phyloP scores from a whole-genome alignment of 2,329 filamentous ascomycete species.

The Chaetoscypha palmicola region DNA sequence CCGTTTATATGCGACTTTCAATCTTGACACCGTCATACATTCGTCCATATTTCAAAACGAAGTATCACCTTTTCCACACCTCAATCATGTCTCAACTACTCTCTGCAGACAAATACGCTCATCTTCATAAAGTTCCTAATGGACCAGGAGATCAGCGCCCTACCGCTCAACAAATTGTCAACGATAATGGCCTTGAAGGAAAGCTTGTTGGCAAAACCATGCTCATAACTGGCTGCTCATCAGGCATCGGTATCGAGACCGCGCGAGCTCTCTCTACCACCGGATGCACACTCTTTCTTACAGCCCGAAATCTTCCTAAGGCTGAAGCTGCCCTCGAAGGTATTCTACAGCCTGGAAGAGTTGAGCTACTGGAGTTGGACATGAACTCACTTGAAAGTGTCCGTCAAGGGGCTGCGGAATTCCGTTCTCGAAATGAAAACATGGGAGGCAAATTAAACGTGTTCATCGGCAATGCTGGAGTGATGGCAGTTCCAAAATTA shows the following conservation, averaged over 20 bases:
- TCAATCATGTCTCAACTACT: neutral
- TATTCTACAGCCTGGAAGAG: slow-evolving; percentile 32
- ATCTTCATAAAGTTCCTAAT: neutral
- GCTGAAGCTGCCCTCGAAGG: slow-evolving; percentile 29
- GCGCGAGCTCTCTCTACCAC: slow-evolving; percentile 31
- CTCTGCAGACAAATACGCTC: slow-evolving; percentile 2
- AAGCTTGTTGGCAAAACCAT: slow-evolving; percentile 35
- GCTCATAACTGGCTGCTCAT: slow-evolving; percentile 34
- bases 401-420: slow-evolving; percentile 23
- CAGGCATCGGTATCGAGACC: slow-evolving; percentile 34
- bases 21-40: neutral
- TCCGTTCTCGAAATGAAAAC: slow-evolving; percentile 25
- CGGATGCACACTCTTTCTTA: slow-evolving; percentile 32
- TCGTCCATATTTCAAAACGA: neutral
- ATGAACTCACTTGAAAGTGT: slow-evolving; percentile 30
- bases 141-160: slow-evolving; percentile 12
- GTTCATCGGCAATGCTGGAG: slow-evolving; percentile 24
- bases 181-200: slow-evolving; percentile 25
- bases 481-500: slow-evolving; percentile 22
- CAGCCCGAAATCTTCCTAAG: slow-evolving; percentile 31
- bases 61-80: neutral
- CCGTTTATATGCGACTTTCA: too few species aligned
- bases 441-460: slow-evolving; percentile 26
- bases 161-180: slow-evolving; percentile 29
- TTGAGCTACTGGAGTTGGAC: slow-evolving; percentile 33